Evolutionary conservation across 2,329 filamentous ascomycete species (phyloP), one percentile per base, ranked within the genome.

Genomic region (Monosporascus sp.): DNA sequence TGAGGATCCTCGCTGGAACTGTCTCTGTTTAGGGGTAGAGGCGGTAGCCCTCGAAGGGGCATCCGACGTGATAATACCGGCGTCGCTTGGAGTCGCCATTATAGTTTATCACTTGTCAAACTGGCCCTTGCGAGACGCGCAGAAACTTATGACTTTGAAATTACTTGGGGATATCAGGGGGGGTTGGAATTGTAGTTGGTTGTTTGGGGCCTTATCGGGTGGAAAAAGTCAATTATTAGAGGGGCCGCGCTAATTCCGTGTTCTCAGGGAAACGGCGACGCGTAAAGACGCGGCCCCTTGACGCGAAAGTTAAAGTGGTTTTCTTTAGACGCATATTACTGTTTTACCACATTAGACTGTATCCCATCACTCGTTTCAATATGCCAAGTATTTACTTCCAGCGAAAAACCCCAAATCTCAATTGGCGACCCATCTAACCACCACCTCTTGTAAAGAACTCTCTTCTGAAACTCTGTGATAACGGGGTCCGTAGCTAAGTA

Each of bases 31-130:
- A 49, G 77, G 76, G 44, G 78, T 76, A 51, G 68, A 64, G 40
- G 69, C 69, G 47, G 9, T 52, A 47, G 70, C 64, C 57, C 73
- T 70, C 45, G 74, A 76, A 49, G 73, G 71, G 53, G 72, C 77
- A 62, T 84, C 81, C 57, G 81, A 84, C 78, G 83, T 83, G 62
- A 76, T 68, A 62, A 77, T 75, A 60, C 78, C 80, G 66, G 73
- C 71, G 58, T 84, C 80, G 73, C 80, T 83, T 54, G 80, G 76
- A 54, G 78, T 69, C 63, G 77, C 75, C 77, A 80, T 79, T 62
- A 51, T 65, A 15, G 9, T 50, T 31, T 43, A 38, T 41, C 47
- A 40, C 20, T 9, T 11, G 38, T 31, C 9, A 49, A 47, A 22
- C 22, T 17, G 3, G 26, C 35, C 18, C 20, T 43, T 18, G 18